Evolutionary conservation across 306 rosid genomes (phyloP), one percentile per base, ranked within the genome.

Genomic region (Fagus crenata): DNA sequence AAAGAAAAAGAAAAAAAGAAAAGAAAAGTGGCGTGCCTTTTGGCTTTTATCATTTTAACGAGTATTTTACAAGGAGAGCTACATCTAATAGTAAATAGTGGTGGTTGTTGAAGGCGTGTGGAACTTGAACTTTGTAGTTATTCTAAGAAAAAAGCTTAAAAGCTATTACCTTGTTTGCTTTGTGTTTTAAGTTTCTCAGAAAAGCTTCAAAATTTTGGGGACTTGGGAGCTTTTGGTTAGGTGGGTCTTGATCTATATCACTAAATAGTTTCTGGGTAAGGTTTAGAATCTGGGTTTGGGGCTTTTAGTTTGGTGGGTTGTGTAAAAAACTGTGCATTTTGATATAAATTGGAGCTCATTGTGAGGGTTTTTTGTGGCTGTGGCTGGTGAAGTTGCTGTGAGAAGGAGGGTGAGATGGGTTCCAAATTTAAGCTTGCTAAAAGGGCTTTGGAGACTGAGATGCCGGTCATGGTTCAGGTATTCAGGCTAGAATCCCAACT

Each of bases 401-500:
- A 65, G 75, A 80, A 58, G 13, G 36, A 22, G 32, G 28, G 61
- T 13, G 78, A 80, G 71, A 88, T 88, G 92, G 92, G 92, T 83
- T 84, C 92, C 53, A 82, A 81, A 77, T 22, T 22, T 22, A 77
- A 28, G 55, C 89, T 88, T 79, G 92, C 92, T 28, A 81, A n/a
- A 80, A 84, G 92, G 85, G 89, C 80, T 31, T 41, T 88, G 82
- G 88, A 88, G 60, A 88, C 92, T 33, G 84, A 88, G 17, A 86
- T 72, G 89, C 92, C 92, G 33, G 67, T 88, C 51, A 88, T 88
- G 92, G 89, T 88, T 74, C 18, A 86, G 92, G 92, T 86, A 81
- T 72, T 46, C 7, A 74, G 15, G 53, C 78, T 60, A 60, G 67
- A 75, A 72, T 43, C 42, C 53, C 58, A 67, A 32, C 65, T 46